Base-by-base conservation (phyloP, 805 yeast genomes). In the Saccharomycopsis fodiens region DNA sequence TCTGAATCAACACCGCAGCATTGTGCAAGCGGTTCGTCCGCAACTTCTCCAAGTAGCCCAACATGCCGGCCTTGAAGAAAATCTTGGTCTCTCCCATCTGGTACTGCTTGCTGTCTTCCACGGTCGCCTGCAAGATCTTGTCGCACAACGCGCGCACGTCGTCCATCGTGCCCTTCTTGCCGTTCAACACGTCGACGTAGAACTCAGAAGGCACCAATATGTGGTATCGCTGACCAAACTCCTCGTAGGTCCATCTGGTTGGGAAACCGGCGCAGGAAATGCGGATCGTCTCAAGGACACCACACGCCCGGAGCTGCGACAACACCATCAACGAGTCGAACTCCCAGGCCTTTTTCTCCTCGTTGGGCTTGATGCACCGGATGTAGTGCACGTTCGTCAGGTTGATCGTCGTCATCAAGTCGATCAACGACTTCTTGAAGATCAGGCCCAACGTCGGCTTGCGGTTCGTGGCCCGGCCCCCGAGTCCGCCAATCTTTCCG, bases 181-280 rank as follows among this genome's bases (percentile, higher is more conserved):
- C 69, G 37, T 73, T 69, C 61, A 79, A 69, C 13, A 81, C 77
- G 42, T 69, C 66, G 31, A 77, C 72, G 79, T 94, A 84, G 50
- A 76, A 74, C 32, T 69, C 67, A 0, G 96, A 82, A 35, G 79
- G 76, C 35, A 88, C 78, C 48, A 91, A 71, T 59, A 89, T 79
- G 59, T 87, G 91, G 62, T 88, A 91, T 58, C 96, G 77, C 52
- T 80, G 76, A 16, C 88, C 95, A 69, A 91, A 91, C 60, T 93
- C 97, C 43, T 82, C 88, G 60, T 87, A 93, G 2, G 95, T 78
- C 88, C 96, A 87, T 60, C 97, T 74, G 0, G 96, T 83, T 15
- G 98, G 98, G 74, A 89, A 91, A 35, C 98, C 98, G 42, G 96
- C 97, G 67, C 97, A 89, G 1, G 97, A 89, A 40, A 91, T 91